phyloP scores from a whole-genome alignment of 139 green algal genomes.

The Tetradesmus lagerheimii region DNA sequence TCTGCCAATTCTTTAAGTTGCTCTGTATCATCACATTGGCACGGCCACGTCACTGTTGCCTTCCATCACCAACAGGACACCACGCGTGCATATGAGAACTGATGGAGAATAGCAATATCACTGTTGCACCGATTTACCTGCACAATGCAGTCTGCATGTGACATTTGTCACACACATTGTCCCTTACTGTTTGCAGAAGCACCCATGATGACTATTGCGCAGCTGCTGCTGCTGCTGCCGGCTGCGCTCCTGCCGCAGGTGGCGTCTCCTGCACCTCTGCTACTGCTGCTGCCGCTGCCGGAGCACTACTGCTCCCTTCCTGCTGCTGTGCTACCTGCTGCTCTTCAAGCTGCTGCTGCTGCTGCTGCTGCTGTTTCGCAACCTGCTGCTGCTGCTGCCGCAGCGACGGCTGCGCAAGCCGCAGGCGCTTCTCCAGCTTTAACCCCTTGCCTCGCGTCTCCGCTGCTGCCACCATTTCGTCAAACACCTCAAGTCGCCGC shows the following conservation, averaged over 20 bases:
- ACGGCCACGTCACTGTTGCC: too few species aligned
- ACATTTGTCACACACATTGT: too few species aligned
- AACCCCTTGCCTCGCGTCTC: neutral
- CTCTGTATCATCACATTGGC: too few species aligned
- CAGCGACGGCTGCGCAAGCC: neutral
- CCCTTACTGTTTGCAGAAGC: neutral
- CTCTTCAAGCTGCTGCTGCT: neutral
- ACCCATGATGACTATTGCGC: neutral
- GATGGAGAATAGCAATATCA: too few species aligned
- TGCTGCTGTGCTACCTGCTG: neutral
- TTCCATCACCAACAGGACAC: too few species aligned
- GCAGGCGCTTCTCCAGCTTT: slow-evolving; percentile 10
- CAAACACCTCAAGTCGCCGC: slow-evolving; percentile 8
- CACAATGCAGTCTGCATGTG: too few species aligned
- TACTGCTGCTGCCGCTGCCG: neutral
- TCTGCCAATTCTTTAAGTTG: too few species aligned
- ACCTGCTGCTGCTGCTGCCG: neutral
- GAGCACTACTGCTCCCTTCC: neutral
- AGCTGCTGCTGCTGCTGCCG: neutral
- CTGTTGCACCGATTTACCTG: too few species aligned
- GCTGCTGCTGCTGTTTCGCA: neutral
- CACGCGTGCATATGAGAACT: too few species aligned
- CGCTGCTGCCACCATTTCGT: neutral
- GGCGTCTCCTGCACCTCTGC: neutral
- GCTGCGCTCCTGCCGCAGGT: neutral